Evolutionary conservation across 192 early-diverging fungal species (phyloP).

Genomic region (Phlyctochytrium arcticum): DNA sequence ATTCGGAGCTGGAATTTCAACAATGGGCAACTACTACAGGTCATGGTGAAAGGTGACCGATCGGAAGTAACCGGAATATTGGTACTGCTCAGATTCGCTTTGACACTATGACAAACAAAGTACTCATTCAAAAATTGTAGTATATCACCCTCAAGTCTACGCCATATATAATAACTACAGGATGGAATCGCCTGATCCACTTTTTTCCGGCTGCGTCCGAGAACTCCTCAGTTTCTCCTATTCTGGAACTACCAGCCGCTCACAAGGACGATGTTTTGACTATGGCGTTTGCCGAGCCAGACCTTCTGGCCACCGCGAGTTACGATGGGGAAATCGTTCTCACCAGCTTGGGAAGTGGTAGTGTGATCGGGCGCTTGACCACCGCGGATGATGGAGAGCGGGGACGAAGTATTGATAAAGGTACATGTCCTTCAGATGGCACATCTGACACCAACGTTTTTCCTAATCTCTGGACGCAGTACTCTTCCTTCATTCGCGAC

Average conservation of each 20-base stretch:
- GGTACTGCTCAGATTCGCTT: conserved; percentile 11
- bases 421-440: conserved; percentile 2
- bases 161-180: conserved; percentile 45
- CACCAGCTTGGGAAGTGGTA: conserved; percentile 35
- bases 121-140: conserved; percentile 3
- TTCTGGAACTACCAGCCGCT: conserved; percentile 14
- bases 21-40: conserved; percentile 53
- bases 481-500: conserved; percentile 30
- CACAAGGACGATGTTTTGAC: conserved; percentile 51
- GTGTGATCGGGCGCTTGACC: conserved; percentile 32
- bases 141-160: conserved; percentile 44
- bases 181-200: conserved; percentile 48
- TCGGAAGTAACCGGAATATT: conserved; percentile 48
- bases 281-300: conserved; percentile 43
- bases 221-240: conserved; percentile 25
- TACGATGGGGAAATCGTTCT: conserved; percentile 50
- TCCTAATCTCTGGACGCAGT: conserved; percentile 22
- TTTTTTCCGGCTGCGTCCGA: conserved; percentile 45
- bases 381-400: conserved; percentile 25
- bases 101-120: not conserved
- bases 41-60: conserved; percentile 43
- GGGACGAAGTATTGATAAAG: conserved; percentile 42
- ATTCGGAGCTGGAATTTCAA: conserved; percentile 59
- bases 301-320: conserved; percentile 40
- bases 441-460: not conserved